Conservation (phyloP, 179 eudicot species). For the Beta corolliflora region DNA sequence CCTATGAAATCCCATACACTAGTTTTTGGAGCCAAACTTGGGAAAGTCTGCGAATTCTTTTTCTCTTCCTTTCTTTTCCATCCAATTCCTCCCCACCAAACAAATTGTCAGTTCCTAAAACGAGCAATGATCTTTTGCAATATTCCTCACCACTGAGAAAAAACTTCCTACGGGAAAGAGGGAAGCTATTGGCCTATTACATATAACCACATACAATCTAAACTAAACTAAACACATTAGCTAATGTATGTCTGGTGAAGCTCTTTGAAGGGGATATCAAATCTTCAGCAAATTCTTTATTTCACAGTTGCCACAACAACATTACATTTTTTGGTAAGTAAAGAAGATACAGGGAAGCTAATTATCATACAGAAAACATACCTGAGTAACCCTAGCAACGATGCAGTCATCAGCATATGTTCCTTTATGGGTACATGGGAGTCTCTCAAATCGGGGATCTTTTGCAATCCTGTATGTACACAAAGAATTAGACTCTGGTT, state of each 20-base stretch:
- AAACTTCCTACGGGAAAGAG: neutral
- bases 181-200: neutral
- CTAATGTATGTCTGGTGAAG: neutral
- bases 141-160: neutral
- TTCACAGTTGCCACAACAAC: neutral
- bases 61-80: neutral
- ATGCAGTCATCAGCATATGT: conserved; percentile 99
- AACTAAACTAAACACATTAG: neutral
- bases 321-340: neutral
- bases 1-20: no score
- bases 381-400: conserved; percentile 89
- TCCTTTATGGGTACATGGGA: conserved; percentile 91
- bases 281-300: neutral
- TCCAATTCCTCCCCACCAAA: no score
- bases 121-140: no score
- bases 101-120: no score
- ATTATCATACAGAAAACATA: conserved; percentile 23
- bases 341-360: neutral
- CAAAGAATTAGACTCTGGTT: neutral
- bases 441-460: conserved; percentile 96
- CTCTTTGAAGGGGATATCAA: neutral
- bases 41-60: no score
- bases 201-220: neutral
- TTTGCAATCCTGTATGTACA: conserved; percentile 73
- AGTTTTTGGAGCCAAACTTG: no score